Conservation (phyloP, 2,329 filamentous ascomycete genomes). For the Apiospora arundinis region DNA sequence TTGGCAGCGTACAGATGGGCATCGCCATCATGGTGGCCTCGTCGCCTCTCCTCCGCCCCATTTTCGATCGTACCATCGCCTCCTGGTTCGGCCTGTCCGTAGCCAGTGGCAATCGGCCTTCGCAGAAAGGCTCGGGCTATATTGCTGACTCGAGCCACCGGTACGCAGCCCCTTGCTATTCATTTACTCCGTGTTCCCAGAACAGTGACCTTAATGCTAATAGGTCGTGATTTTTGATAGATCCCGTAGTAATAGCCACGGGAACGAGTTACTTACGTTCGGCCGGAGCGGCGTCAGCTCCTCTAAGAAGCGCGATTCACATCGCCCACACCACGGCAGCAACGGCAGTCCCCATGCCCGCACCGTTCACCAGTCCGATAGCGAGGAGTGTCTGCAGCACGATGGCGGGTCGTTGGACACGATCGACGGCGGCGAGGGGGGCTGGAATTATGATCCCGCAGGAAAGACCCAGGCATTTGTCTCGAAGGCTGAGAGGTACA, state of each 20-base stretch:
- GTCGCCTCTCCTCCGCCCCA: conserved; percentile 29
- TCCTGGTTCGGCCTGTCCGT: background rate
- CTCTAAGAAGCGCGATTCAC: background rate
- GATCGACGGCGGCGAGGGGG: background rate
- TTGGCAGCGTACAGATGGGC: conserved; percentile 29
- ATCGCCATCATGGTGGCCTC: conserved; percentile 32
- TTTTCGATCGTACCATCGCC: conserved; percentile 25
- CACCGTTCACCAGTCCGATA: background rate
- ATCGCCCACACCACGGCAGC: background rate
- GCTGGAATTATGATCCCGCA: background rate
- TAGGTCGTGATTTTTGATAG: background rate
- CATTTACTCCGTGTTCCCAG: background rate
- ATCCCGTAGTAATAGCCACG: background rate
- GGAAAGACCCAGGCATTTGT: background rate
- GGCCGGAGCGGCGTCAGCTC: background rate
- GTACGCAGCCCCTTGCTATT: background rate
- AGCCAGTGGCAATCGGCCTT: background rate
- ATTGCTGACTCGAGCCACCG: background rate
- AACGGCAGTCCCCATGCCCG: background rate
- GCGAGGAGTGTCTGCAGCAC: background rate
- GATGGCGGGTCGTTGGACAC: background rate
- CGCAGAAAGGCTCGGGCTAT: background rate
- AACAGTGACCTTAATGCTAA: background rate
- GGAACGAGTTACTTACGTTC: background rate
- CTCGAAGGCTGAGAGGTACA: background rate